A percentile compares a stretch with the other conserved stretches of the same genome.
Evolutionary conservation across 176 grass and related monocot genomes (phyloP).

Genomic region (Puccinellia tenuiflora): DNA sequence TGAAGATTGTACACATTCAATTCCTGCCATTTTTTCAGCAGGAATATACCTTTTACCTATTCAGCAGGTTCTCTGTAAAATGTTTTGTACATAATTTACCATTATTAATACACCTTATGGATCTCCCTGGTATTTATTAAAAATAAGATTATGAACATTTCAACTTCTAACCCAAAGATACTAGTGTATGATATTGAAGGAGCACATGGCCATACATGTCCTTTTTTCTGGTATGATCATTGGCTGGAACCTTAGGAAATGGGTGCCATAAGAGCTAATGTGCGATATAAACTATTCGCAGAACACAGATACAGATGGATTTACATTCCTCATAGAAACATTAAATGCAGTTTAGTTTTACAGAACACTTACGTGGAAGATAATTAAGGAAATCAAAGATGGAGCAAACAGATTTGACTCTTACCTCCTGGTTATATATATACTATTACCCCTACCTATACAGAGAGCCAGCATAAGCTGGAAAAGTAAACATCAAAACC

Average conservation of each 20-base stretch:
- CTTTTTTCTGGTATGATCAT: neutral
- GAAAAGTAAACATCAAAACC: neutral
- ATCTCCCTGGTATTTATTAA: neutral
- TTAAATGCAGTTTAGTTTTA: neutral
- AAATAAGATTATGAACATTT: neutral
- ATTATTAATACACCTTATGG: neutral
- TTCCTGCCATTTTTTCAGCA: neutral
- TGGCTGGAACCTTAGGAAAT: no score
- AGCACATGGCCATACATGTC: neutral
- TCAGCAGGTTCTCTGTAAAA: neutral
- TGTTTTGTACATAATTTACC: neutral
- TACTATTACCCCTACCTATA: neutral
- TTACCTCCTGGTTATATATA: neutral
- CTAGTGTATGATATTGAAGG: neutral
- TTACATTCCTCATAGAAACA: neutral
- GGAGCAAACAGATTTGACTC: neutral
- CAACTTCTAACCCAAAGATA: neutral
- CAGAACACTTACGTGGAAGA: no score
- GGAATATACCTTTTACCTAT: neutral
- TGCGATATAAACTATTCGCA: no score
- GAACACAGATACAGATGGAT: neutral
- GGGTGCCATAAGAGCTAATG: no score
- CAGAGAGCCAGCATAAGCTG: neutral
- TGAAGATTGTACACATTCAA: neutral
- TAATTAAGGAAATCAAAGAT: no score